Evolutionary conservation across 768 basidiomycete genomes (phyloP), one percentile per base, ranked within the genome.

Genomic region (Russula ochroleuca): DNA sequence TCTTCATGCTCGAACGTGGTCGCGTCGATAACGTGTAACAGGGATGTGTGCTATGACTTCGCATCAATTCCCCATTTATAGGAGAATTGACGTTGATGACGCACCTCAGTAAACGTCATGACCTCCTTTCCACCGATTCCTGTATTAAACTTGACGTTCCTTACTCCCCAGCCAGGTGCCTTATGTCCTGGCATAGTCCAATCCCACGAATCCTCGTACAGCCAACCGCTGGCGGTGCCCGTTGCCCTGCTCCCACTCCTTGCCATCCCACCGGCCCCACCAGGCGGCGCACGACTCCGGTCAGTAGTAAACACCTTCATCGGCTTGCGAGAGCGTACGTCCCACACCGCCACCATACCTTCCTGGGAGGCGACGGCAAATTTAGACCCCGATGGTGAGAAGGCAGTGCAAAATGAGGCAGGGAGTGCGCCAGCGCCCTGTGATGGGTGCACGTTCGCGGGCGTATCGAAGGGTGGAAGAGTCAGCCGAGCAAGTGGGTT

Each of bases 71-170:
- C 14, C 21, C 55, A 23, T 52, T 47, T 41, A 60, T 17, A 33
- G 28, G 1, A 8, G 4, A 19, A 37, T 2, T 14, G 11, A 17
- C 8, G 37, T 14, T 37, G 9, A 33, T 1, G 33, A 63, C 83
- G 59, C 65, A 93, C 92, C 85, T 95, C 94, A 17, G 94, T 92
- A 75, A 94, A 97, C 0, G 85, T 86, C 83, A 96, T 83, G 1
- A 94, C 73, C 73, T 96, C 94, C 65, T 83, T 81, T 28, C 84
- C 79, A 57, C 74, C 73, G 25, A 76, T 72, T 23, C 84, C 84
- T 2, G 83, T 82, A 62, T 85, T 84, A 74, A 96, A 97, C 73
- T 95, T 95, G 70, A 97, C 85, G 61, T 81, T 92, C 60, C 94
- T 77, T 9, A 88, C 88, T 47, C 92, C 91, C 84, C 92, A 94